Conservation (phyloP, 2,329 filamentous ascomycete genomes). For the Fonsecaea monophora region DNA sequence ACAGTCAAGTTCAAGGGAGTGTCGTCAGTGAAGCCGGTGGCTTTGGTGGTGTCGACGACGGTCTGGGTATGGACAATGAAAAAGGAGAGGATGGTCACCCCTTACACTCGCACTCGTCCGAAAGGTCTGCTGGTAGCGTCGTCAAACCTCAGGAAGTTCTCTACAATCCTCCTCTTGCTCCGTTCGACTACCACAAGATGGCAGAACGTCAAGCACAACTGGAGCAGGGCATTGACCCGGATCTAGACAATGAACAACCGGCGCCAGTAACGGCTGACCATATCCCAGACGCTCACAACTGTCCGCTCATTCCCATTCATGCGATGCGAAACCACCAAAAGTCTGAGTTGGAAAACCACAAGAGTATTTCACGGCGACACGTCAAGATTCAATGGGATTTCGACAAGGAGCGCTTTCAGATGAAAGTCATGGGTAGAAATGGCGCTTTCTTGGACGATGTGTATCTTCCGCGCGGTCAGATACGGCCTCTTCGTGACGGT, state of each 20-base stretch:
- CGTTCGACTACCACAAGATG: constrained; percentile 39
- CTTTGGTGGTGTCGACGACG: constrained; percentile 47
- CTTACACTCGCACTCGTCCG: constrained; percentile 36
- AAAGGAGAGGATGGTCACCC: constrained; percentile 26
- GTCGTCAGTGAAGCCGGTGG: constrained; percentile 64
- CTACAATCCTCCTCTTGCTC: constrained; percentile 37
- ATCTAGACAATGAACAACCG: constrained; percentile 37
- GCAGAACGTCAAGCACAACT: constrained; percentile 36
- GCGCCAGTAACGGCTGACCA: constrained; percentile 41
- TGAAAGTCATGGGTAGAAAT: constrained; percentile 66
- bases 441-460: constrained; percentile 63
- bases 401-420: constrained; percentile 62
- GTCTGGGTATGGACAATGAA: constrained; percentile 26
- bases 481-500: constrained; percentile 61
- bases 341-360: constrained; percentile 54
- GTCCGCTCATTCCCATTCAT: constrained; percentile 63
- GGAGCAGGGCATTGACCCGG: constrained; percentile 25
- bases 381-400: constrained; percentile 67
- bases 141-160: constrained; percentile 40
- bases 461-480: constrained; percentile 55
- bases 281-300: constrained; percentile 39
- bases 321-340: constrained; percentile 54
- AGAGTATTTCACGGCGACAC: constrained; percentile 68
- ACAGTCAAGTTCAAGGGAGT: constrained; percentile 55
- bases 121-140: constrained; percentile 37